Base-by-base conservation (phyloP, 805 yeast species). In the Isabelozyma heimii region DNA sequence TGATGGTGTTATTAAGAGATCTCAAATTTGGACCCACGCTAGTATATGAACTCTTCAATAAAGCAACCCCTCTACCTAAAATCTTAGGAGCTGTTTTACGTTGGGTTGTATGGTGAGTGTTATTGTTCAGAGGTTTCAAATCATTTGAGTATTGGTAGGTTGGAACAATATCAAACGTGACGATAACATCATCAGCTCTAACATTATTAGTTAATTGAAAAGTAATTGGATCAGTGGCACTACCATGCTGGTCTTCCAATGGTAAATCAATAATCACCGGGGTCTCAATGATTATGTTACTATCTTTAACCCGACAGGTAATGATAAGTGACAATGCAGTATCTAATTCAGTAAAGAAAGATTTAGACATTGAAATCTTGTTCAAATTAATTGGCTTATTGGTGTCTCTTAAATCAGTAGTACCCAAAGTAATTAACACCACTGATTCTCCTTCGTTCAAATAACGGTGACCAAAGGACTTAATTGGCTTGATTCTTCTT, bases 121-220 rank as follows among this genome's bases (percentile, higher is more conserved):
- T 10, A 16, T 46, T 40, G 42, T 46, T 46, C 43, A 45, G 37
- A 5, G 47, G 44, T 24, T 49, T 48, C 42, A 57, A 59, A 20
- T 47, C 44, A 40, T 60, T 63, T 14, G 70, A 67, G 46, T 76
- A 77, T 42, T 84, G 86, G 65, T 90, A 91, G 0, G 97, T 89
- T 20, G 97, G 97, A 14, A 91, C 90, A 48, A 91, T 79, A 65
- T 92, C 98, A 67, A 92, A 92, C 37, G 82, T 81, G 37, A 92
- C 65, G 3, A 79, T 64, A 12, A 85, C 79, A 46, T 84, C 81
- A 37, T 77, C 67, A 12, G 82, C 80, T 30, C 71, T 70, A 38
- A 72, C 66, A 30, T 62, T 55, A 46, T 78, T 67, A 7, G 69
- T 66, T 49, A 86, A 77, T 52, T 83, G 84, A 69, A 92, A 89